Percentiles rank a stretch among this genome's conserved stretches.
These are phyloP conservation scores for Rhizodiscina lignyota DNA, from an alignment of 495 filamentous ascomycete species.

Conservation along the genomic window DNA sequence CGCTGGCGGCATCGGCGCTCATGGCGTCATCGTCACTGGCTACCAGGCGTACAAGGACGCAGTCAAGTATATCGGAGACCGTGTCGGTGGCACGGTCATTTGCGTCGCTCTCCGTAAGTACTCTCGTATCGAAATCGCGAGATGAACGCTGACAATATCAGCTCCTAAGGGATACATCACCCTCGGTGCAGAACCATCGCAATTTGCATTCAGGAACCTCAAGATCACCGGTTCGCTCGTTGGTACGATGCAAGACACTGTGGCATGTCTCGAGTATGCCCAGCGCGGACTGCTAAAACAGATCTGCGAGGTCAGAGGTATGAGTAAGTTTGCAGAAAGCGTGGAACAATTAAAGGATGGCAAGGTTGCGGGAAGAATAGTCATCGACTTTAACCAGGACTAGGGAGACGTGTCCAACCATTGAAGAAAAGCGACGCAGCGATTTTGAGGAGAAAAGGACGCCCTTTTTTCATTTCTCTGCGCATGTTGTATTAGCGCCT, in stretches of 20 bases:
- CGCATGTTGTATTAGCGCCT: too few species aligned
- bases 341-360: conserved; percentile 14
- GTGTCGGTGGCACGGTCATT: conserved; percentile 14
- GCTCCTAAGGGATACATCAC: too few species aligned
- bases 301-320: conserved; percentile 10
- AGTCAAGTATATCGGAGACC: conserved; percentile 3
- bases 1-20: conserved; percentile 14
- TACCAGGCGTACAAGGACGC: conserved; percentile 9
- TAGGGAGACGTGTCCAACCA: too few species aligned
- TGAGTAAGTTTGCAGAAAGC: conserved; percentile 12
- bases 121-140: too few species aligned
- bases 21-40: conserved; percentile 16
- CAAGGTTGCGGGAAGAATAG: conserved; percentile 15
- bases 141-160: too few species aligned
- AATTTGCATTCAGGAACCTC: conserved; percentile 13
- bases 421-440: too few species aligned
- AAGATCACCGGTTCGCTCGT: conserved; percentile 13
- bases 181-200: conserved; percentile 10
- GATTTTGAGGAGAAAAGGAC: too few species aligned
- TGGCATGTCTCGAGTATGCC: conserved; percentile 14
- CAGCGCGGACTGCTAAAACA: conserved; percentile 13
- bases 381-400: conserved; percentile 18
- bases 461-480: too few species aligned
- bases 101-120: too few species aligned
- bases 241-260: conserved; percentile 13